A percentile compares a stretch with the other conserved stretches of the same genome.
Conservation (phyloP, 371 early-diverging fungal species). For the Racocetra persica region DNA sequence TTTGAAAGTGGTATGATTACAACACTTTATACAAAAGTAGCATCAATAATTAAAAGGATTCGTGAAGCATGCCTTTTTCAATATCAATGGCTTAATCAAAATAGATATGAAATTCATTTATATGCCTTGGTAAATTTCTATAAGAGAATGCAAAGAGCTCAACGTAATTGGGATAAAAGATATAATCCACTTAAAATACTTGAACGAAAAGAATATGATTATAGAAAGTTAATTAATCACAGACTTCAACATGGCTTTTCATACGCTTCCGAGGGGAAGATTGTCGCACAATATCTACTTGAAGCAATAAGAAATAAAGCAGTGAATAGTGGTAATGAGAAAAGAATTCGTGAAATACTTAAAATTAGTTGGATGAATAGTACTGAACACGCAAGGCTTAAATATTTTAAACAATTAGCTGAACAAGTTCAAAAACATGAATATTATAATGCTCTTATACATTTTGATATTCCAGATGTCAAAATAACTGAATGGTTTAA, state of each 20-base stretch:
- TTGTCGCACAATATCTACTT: conserved; percentile 21
- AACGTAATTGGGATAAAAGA: conserved; percentile 24
- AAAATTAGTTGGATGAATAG: neutral
- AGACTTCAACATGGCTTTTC: conserved; percentile 27
- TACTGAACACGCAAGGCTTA: conserved; percentile 5
- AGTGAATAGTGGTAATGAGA: conserved; percentile 12
- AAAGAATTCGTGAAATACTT: neutral
- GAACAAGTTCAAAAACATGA: conserved; percentile 9
- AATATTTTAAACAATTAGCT: conserved; percentile 28
- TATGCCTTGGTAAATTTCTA: conserved; percentile 20
- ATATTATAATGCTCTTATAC: neutral
- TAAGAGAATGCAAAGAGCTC: neutral
- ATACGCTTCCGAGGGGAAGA: conserved; percentile 22
- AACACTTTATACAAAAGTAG: neutral
- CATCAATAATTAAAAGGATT: too few species aligned
- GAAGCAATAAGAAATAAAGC: conserved; percentile 9
- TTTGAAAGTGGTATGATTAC: neutral
- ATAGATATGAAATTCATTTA: conserved; percentile 2
- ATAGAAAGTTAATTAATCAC: conserved; percentile 23
- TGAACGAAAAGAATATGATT: conserved; percentile 23
- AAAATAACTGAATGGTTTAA: neutral
- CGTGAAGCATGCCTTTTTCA: too few species aligned
- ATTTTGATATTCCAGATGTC: neutral
- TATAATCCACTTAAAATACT: conserved; percentile 28
- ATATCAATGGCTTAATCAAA: too few species aligned